A percentile compares a stretch with the other conserved stretches of the same genome.
Conservation (phyloP, 163 green algal genomes). For the Scenedesmus sp. region DNA sequence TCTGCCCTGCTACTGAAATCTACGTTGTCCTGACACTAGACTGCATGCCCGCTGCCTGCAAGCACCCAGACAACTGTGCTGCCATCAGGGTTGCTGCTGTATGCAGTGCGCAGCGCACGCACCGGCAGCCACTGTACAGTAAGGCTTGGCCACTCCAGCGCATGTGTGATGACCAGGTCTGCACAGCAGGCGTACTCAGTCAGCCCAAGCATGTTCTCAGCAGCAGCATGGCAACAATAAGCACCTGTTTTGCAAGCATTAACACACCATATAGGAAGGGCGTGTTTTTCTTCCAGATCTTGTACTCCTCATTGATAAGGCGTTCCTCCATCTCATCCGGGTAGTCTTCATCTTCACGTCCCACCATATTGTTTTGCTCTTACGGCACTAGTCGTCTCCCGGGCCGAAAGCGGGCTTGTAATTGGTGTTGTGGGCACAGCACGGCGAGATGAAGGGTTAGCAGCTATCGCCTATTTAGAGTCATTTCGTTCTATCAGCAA, state of each 20-base stretch:
- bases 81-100: background rate
- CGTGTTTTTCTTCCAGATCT: conserved; percentile 99
- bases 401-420: background rate
- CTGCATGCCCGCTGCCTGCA: background rate
- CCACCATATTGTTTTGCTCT: background rate
- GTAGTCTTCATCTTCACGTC: conserved; percentile 48
- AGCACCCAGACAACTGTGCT: background rate
- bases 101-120: conserved; percentile 48
- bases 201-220: background rate
- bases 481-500: background rate
- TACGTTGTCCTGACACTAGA: background rate
- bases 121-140: conserved; percentile 99
- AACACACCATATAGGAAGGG: conserved; percentile 96
- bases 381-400: background rate
- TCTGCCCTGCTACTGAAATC: background rate
- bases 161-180: conserved; percentile 99
- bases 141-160: conserved; percentile 98
- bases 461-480: background rate
- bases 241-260: background rate
- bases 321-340: conserved; percentile 81
- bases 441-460: background rate
- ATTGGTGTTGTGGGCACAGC: conserved; percentile 8
- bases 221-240: background rate
- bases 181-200: conserved; percentile 50
- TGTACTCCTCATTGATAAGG: conserved; percentile 99